Conservation (phyloP, 768 basidiomycete species). For the Naematelia encephala region DNA sequence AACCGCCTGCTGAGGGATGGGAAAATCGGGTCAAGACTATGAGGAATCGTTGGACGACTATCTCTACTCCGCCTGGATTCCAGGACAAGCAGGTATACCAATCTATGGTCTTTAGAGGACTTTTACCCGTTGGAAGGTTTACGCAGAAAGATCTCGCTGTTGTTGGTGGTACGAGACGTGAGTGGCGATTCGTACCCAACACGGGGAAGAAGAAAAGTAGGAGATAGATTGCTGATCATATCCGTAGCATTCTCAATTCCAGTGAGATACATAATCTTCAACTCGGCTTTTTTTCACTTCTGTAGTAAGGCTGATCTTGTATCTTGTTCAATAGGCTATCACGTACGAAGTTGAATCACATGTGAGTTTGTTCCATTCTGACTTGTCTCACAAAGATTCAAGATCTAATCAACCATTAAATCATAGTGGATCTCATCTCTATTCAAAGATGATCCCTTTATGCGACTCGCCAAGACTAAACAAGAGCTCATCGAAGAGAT, state of each 20-base stretch:
- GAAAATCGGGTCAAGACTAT: background rate
- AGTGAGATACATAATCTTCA: background rate
- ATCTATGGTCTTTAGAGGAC: constrained; percentile 1
- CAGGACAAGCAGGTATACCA: background rate
- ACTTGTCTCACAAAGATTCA: background rate
- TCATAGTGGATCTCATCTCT: constrained; percentile 6
- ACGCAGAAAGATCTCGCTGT: constrained; percentile 1
- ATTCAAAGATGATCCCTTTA: background rate
- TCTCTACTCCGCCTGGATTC: background rate
- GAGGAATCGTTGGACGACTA: background rate
- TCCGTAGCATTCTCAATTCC: background rate
- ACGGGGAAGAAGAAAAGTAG: background rate
- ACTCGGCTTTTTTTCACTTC: too few relatives aligned
- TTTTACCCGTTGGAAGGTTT: background rate
- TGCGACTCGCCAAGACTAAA: background rate
- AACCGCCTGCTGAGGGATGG: background rate
- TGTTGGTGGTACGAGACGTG: constrained; percentile 2
- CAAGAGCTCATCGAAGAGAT: background rate
- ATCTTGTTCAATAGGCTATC: constrained; percentile 2
- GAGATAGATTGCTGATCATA: too few relatives aligned
- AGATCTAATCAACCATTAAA: background rate
- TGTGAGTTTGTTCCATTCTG: background rate
- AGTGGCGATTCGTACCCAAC: background rate
- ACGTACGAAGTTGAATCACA: constrained; percentile 9
- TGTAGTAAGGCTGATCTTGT: background rate